These are phyloP conservation scores for Cyclotella atomus DNA, from an alignment of 108 stramenopile genomes.

Conservation along the genomic window DNA sequence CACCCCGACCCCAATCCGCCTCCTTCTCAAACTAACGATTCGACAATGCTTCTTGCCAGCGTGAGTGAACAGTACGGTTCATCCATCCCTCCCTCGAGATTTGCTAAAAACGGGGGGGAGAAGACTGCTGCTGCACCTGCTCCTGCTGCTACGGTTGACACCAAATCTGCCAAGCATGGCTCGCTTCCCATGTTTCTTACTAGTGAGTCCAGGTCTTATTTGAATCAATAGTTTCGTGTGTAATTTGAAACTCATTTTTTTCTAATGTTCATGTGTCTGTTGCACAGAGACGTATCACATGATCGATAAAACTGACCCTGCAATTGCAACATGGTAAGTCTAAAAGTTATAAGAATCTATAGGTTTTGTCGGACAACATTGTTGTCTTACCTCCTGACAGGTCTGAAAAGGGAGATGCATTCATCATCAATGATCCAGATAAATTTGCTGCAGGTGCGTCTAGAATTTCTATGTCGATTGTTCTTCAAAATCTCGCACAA, in stretches of 20 bases:
- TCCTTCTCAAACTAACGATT: not conserved
- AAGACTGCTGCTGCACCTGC: not conserved
- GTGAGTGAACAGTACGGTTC: conserved; percentile 14
- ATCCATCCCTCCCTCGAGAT: not conserved
- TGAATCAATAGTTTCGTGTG: not conserved
- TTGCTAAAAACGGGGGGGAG: not conserved
- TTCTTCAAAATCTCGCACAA: too few relatives aligned
- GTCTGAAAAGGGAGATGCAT: conserved; percentile 64
- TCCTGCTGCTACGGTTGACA: not conserved
- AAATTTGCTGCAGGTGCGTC: too few relatives aligned
- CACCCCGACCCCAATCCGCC: not conserved
- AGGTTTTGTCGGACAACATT: not conserved
- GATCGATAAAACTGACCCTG: conserved; percentile 69
- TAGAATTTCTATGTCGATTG: too few relatives aligned
- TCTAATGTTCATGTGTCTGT: too few relatives aligned
- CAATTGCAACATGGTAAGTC: conserved; percentile 63
- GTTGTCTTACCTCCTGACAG: too few relatives aligned
- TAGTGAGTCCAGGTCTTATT: conserved; percentile 60
- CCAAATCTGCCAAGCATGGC: conserved; percentile 35
- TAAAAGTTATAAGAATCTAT: not conserved
- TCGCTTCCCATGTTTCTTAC: conserved; percentile 76
- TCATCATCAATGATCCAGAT: conserved; percentile 75
- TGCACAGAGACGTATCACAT: conserved; percentile 79
- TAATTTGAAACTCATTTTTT: not conserved
- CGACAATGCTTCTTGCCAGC: conserved; percentile 17